Conservation (phyloP, 139 green algal species). For the Chlamydomonas eustigma region DNA sequence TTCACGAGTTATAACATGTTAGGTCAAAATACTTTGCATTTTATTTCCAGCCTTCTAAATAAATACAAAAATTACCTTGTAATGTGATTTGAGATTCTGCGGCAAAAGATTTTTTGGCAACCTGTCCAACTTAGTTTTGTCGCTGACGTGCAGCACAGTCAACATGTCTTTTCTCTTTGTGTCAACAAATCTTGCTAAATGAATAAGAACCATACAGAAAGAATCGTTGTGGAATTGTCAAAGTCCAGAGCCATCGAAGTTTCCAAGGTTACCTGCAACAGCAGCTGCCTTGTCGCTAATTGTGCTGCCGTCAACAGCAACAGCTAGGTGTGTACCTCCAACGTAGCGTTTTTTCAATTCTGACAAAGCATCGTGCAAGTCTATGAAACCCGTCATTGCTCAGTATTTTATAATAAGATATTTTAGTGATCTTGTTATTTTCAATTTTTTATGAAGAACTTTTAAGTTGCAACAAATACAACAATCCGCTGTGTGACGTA, state of each 20-base stretch:
- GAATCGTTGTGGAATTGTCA: no score
- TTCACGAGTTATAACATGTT: no score
- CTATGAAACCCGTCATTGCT: no score
- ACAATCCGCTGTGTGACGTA: no score
- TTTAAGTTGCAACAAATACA: no score
- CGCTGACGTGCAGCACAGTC: slow-evolving; percentile 16
- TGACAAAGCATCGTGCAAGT: not conserved
- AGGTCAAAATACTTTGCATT: no score
- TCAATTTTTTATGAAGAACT: no score
- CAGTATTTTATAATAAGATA: no score
- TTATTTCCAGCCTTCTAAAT: no score
- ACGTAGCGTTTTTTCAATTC: slow-evolving; percentile 14
- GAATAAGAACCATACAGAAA: no score
- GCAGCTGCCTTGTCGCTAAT: slow-evolving; percentile 23
- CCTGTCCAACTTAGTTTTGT: slow-evolving; percentile 15
- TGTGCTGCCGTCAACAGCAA: slow-evolving; percentile 28
- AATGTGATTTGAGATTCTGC: slow-evolving; percentile 32
- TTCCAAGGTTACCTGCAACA: not conserved
- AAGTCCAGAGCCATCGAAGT: no score
- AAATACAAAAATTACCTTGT: slow-evolving; percentile 1
- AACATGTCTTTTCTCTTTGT: slow-evolving; percentile 20
- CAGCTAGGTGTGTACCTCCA: slow-evolving; percentile 9
- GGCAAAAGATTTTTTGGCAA: slow-evolving; percentile 37
- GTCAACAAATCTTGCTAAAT: not conserved
- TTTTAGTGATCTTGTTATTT: no score